These are phyloP conservation scores for Penicillium soppii DNA, from an alignment of 495 filamentous ascomycete genomes.

Conservation along the genomic window DNA sequence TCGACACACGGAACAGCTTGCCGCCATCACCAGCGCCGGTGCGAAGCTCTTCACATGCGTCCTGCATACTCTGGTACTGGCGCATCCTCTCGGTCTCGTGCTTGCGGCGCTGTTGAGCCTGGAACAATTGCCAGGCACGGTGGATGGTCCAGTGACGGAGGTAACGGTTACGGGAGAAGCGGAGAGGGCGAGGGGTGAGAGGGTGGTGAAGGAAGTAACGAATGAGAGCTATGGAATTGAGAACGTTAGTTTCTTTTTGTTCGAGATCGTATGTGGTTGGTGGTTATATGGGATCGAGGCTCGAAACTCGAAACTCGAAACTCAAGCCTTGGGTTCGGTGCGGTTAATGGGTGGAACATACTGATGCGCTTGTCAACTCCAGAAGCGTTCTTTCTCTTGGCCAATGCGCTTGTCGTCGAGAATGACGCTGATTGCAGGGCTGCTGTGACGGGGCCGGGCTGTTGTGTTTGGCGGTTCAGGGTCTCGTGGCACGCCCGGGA, in stretches of 20 bases:
- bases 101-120: constrained; percentile 57
- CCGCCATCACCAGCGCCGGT: constrained; percentile 69
- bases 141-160: constrained; percentile 99
- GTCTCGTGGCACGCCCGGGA: constrained; percentile 28
- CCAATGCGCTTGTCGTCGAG: constrained; percentile 41
- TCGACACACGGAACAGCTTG: constrained; percentile 76
- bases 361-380: constrained; percentile 46
- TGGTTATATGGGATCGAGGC: background rate
- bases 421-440: constrained; percentile 38
- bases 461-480: constrained; percentile 25
- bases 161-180: constrained; percentile 80
- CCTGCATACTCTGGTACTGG: constrained; percentile 75
- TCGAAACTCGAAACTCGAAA: constrained; percentile 7
- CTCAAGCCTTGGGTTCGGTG: constrained; percentile 3
- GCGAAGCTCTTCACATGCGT: constrained; percentile 79
- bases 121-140: constrained; percentile 82
- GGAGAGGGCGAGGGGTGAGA: constrained; percentile 71
- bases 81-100: constrained; percentile 65
- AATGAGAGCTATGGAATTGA: constrained; percentile 49
- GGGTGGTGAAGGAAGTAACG: constrained; percentile 66
- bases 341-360: constrained; percentile 30
- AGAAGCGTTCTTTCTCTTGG: constrained; percentile 31
- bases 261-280: background rate
- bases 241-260: background rate
- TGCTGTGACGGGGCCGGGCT: constrained; percentile 26